These are phyloP conservation scores for Chaetomium fimeti DNA, from an alignment of 495 filamentous ascomycete species.

Conservation along the genomic window DNA sequence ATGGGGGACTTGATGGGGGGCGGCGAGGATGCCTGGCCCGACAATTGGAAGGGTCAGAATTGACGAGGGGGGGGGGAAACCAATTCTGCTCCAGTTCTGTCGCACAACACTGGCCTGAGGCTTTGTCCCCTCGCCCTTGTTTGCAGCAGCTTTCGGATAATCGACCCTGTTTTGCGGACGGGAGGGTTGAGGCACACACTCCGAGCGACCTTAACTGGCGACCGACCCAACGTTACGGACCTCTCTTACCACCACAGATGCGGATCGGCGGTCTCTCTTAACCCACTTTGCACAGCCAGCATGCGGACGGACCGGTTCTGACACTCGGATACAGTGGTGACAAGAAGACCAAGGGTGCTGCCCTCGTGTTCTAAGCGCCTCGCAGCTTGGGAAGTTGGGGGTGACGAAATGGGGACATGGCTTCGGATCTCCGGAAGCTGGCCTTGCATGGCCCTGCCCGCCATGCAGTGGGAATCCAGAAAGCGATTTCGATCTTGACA, in stretches of 20 bases:
- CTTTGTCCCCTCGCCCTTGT: too few relatives aligned
- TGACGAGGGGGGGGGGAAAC: not conserved
- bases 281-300: not conserved
- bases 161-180: too few relatives aligned
- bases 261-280: constrained; percentile 21
- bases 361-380: constrained; percentile 85
- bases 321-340: constrained; percentile 71
- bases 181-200: not conserved
- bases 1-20: not conserved
- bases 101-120: too few relatives aligned
- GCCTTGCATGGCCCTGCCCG: constrained; percentile 33
- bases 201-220: not conserved
- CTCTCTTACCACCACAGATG: not conserved
- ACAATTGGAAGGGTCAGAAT: not conserved
- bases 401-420: constrained; percentile 30
- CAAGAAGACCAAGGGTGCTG: constrained; percentile 99
- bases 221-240: not conserved
- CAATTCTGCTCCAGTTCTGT: not conserved
- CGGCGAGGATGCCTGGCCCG: not conserved
- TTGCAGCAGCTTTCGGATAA: too few relatives aligned
- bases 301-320: constrained; percentile 21
- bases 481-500: constrained; percentile 35
- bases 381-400: constrained; percentile 27
- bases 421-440: constrained; percentile 34
- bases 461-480: constrained; percentile 30